Evolutionary conservation across 176 grass and related monocot species (phyloP), one percentile per base, ranked within the genome.

Genomic region (Hordeum marinum): DNA sequence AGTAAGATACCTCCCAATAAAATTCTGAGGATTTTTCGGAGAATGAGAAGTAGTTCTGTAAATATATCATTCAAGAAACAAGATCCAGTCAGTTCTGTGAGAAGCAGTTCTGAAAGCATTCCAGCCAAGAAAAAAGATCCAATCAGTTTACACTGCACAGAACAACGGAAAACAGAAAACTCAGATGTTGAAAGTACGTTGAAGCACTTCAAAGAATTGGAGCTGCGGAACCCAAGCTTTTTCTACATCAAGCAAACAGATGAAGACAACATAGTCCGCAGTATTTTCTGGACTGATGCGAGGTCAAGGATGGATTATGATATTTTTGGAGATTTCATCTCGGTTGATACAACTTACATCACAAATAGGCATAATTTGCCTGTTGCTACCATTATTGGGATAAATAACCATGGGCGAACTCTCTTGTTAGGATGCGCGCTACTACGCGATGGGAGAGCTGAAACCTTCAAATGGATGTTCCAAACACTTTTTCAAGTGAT

Each of bases 381-480:
- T 9, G 54, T 88, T 14, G 69, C 71, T 25, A 63, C 70, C 17
- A 82, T 88, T 54, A 77, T 61, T 83, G 86, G 71, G 18, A 52
- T 82, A 48, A 88, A 75, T 54, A 80, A 76, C n/a, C 78, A 88
- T 17, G 61, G 42, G 21, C 41, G 72, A 25, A 76, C 71, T 12
- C 29, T 83, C 3, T 24, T 88, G 27, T 76, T 77, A 58, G 77
- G 79, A 54, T 76, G 73, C 2, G 23, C 86, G 34, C 34, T 88
- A 13, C 69, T 82, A 34, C 57, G 57, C 4, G 29, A 68, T 68
- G 29, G 76, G 23, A 67, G 11, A 8, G 8, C 80, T 15, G 36
- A 68, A 31, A 82, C 70, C 20, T 77, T 77, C 37, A 59, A 76
- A 43, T 88, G 86, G 86, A 69, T 77, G 60, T 83, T 83, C 31